Base-by-base conservation (phyloP, 2,329 filamentous ascomycete genomes). In the Cordyceps militaris region DNA sequence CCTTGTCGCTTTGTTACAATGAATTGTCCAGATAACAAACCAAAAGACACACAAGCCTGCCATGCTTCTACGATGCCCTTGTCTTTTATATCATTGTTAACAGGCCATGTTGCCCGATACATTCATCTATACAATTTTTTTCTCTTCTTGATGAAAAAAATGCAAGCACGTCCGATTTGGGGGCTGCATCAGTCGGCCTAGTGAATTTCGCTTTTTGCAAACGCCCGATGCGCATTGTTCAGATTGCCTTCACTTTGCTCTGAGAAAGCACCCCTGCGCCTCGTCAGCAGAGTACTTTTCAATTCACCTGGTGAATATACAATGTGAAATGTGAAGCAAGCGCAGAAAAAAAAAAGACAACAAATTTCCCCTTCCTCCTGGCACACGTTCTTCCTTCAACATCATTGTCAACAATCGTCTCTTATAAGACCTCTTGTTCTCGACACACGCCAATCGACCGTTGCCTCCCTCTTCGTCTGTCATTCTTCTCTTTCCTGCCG, bases 171-270 rank as follows among this genome's bases (percentile, higher is more conserved):
- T n/a, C n/a, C n/a, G n/a, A 21, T 49, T 51, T 51, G 48, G 48
- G 48, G 48, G 48, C 48, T 51, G 48, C 16, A 10, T 7, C 8
- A 2, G 34, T 16, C 10, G 16, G 44, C 23, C 48, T 28, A n/a
- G 34, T 51, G 32, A 51, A 51, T 51, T 16, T 14, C 34, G 48
- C 32, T 19, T 8, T 7, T 26, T n/a, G 14, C 34, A 51, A 40
- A 38, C 47, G 32, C 47, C 11, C 11, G 8, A 14, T 7, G 47
- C 19, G 42, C 28, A 36, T 24, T 53, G 50, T 44, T 54, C 51
- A 54, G 51, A 54, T 54, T 54, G 38, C 51, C 40, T 54, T 54
- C 51, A 54, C 51, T 54, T 54, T 19, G 24, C 34, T 38, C 34
- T 38, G 14, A n/a, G 34, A 38, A 16, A 38, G 14, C 13, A 16